Evolutionary conservation across 78 protist species (phyloP).

Genomic region (Dictyostelium intermedium): DNA sequence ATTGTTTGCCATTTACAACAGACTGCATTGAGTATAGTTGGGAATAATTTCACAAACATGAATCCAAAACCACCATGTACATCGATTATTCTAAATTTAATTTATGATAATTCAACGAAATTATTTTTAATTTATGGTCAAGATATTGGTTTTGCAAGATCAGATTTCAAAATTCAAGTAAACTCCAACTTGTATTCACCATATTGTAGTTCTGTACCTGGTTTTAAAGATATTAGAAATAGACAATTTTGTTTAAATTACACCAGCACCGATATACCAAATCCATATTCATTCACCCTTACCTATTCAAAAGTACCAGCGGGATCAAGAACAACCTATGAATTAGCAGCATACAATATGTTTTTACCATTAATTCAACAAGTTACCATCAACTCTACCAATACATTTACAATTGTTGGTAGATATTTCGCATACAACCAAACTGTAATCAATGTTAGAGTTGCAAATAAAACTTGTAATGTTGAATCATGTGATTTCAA

Average conservation of each 20-base stretch:
- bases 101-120: background rate
- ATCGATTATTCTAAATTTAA: background rate
- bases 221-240: background rate
- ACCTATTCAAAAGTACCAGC: background rate
- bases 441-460: background rate
- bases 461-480: background rate
- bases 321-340: background rate
- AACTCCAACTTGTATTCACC: background rate
- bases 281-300: background rate
- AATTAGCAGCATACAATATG: background rate
- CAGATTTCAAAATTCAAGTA: too few species aligned
- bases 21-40: background rate
- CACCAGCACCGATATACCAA: background rate
- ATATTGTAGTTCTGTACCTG: background rate
- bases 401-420: background rate
- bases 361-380: background rate
- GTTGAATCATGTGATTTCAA: background rate
- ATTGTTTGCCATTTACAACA: background rate
- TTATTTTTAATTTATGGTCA: background rate
- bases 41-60: background rate
- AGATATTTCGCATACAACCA: background rate
- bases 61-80: background rate
- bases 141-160: background rate
- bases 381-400: background rate
- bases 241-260: background rate